Conservation (phyloP, 805 yeast species). For the Kurtzmaniella fragi region DNA sequence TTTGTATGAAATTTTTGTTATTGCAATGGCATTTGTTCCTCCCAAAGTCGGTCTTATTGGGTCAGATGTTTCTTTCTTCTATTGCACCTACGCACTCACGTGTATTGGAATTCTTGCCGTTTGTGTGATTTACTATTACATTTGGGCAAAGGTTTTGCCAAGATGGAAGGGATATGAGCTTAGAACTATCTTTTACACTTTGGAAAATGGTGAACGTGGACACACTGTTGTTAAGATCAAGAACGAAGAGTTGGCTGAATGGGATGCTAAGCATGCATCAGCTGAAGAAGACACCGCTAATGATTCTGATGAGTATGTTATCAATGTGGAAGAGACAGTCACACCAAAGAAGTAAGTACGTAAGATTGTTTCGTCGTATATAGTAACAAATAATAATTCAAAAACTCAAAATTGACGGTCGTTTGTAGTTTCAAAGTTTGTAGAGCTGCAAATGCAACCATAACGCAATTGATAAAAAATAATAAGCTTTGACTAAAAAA, state of each 20-base stretch:
- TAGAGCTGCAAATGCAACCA: no score
- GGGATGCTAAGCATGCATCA: constrained; percentile 22
- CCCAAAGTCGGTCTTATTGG: constrained; percentile 35
- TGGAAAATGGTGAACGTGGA: constrained; percentile 35
- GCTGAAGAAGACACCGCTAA: no score
- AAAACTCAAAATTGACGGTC: no score
- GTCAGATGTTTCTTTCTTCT: constrained; percentile 38
- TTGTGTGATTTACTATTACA: constrained; percentile 28
- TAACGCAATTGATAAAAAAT: no score
- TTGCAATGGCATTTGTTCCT: constrained; percentile 39
- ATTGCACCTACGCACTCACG: constrained; percentile 37
- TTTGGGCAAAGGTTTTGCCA: constrained; percentile 35
- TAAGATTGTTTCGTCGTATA: no score
- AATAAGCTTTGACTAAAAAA: no score
- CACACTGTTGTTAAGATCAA: constrained; percentile 34
- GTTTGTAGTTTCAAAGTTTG: no score
- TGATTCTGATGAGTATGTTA: no score
- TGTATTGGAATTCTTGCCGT: constrained; percentile 27
- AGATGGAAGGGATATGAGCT: constrained; percentile 24
- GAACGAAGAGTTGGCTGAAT: constrained; percentile 21
- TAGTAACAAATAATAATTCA: no score
- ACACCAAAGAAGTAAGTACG: no score
- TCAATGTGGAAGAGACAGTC: no score
- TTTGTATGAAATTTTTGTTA: constrained; percentile 31
- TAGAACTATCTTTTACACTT: constrained; percentile 22